Conservation (phyloP, 345 rosid genomes). For the Citrus unshiu region DNA sequence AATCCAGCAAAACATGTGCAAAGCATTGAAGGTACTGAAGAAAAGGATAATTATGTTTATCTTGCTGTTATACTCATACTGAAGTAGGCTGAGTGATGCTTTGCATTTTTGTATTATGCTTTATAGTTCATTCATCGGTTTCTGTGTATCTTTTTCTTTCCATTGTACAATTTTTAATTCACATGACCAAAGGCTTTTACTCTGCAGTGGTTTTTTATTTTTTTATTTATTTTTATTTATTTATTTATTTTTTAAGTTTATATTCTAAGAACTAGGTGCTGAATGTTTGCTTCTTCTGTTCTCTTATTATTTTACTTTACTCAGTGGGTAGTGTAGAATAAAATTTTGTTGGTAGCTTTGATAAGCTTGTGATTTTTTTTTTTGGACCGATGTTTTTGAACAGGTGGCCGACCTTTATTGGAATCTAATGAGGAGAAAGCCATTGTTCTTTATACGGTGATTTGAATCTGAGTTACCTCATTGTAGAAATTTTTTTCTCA, state of each 20-base stretch:
- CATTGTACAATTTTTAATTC: background rate
- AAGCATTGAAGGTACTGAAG: conserved; percentile 56
- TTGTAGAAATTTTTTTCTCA: background rate
- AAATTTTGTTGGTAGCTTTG: background rate
- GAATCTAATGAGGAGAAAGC: conserved; percentile 76
- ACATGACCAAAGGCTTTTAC: background rate
- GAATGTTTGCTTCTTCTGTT: background rate
- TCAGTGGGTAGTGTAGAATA: background rate
- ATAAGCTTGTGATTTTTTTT: conserved; percentile 9
- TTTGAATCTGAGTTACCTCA: conserved; percentile 9
- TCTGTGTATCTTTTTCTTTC: background rate
- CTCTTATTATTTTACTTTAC: background rate
- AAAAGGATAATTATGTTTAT: background rate
- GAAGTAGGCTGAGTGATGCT: background rate
- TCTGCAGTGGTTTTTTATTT: background rate
- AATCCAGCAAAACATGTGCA: conserved; percentile 44
- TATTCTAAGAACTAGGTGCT: conserved; percentile 8
- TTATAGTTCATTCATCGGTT: background rate
- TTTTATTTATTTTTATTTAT: too few species aligned
- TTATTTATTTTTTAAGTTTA: background rate
- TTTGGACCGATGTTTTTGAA: conserved; percentile 12
- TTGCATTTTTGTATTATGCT: background rate
- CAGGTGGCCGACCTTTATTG: conserved; percentile 48
- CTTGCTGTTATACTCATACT: background rate
- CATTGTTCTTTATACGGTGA: conserved; percentile 79